Percentiles rank a stretch among this genome's conserved stretches.
These are phyloP conservation scores for Jamesozyma lodderae DNA, from an alignment of 805 yeast genomes.

Conservation along the genomic window DNA sequence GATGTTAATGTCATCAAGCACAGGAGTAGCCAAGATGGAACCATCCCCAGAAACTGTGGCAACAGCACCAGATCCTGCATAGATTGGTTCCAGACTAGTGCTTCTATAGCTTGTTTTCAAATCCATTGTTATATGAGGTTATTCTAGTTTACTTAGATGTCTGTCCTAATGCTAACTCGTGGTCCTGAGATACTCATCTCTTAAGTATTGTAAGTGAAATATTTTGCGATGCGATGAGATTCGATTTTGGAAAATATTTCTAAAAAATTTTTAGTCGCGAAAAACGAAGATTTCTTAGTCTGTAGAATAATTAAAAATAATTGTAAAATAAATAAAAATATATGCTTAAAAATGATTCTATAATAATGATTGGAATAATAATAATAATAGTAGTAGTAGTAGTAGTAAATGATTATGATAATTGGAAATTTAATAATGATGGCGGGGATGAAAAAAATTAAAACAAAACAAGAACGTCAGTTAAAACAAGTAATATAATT, in stretches of 20 bases:
- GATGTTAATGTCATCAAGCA: slow-evolving; percentile 66
- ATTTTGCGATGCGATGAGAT: slow-evolving; percentile 8
- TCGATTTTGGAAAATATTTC: neutral
- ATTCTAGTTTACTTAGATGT: too few relatives aligned
- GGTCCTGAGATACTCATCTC: neutral
- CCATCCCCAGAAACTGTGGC: slow-evolving; percentile 62
- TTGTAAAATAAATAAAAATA: neutral
- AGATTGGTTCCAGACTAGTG: slow-evolving; percentile 64
- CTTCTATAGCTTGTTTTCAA: slow-evolving; percentile 29
- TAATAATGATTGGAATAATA: neutral
- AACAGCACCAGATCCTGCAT: slow-evolving; percentile 68
- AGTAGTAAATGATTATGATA: neutral
- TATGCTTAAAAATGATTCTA: too few relatives aligned
- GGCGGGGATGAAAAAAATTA: neutral
- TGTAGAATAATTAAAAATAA: neutral
- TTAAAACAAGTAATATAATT: too few relatives aligned
- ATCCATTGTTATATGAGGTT: slow-evolving; percentile 22
- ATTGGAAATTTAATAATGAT: too few relatives aligned
- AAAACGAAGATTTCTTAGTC: too few relatives aligned
- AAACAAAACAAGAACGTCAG: neutral
- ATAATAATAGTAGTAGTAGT: neutral
- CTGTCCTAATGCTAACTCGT: too few relatives aligned
- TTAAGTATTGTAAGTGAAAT: neutral
- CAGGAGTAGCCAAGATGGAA: slow-evolving; percentile 63
- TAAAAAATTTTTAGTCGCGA: too few relatives aligned